Evolutionary conservation across 108 stramenopile species (phyloP).

Genomic region (Cyclotella kingstonii): DNA sequence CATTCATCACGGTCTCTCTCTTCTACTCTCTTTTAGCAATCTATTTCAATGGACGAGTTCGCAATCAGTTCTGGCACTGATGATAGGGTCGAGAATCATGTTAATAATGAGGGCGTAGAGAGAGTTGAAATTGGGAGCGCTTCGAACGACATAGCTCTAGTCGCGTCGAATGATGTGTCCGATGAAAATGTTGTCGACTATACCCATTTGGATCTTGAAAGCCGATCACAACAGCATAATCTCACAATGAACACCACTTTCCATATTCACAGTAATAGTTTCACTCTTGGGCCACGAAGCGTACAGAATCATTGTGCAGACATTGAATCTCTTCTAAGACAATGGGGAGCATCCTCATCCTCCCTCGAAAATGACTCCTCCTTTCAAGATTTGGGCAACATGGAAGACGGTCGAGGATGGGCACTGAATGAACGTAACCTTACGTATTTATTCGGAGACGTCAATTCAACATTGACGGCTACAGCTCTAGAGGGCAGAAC

Average conservation of each 20-base stretch:
- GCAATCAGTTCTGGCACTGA: no score
- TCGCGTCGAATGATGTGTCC: no score
- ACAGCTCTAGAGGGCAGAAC: no score
- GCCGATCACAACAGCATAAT: background rate
- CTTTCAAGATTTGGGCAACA: background rate
- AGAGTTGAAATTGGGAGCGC: no score
- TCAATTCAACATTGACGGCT: slow-evolving; percentile 7
- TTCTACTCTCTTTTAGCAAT: no score
- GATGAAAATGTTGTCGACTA: background rate
- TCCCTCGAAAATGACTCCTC: background rate
- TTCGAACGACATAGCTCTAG: no score
- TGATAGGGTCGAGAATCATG: no score
- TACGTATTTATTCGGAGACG: background rate
- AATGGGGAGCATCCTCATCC: slow-evolving; percentile 9
- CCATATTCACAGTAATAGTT: no score
- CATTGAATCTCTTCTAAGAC: slow-evolving; percentile 7
- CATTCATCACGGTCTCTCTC: no score
- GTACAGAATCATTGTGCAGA: background rate
- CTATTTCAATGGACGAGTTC: no score
- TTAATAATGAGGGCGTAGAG: no score
- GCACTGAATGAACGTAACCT: background rate
- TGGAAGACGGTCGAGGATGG: background rate
- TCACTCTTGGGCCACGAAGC: background rate
- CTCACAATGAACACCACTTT: no score
- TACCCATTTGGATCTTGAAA: background rate